Conservation (phyloP, 2,329 filamentous ascomycete species). For the Botrytis fabae region DNA sequence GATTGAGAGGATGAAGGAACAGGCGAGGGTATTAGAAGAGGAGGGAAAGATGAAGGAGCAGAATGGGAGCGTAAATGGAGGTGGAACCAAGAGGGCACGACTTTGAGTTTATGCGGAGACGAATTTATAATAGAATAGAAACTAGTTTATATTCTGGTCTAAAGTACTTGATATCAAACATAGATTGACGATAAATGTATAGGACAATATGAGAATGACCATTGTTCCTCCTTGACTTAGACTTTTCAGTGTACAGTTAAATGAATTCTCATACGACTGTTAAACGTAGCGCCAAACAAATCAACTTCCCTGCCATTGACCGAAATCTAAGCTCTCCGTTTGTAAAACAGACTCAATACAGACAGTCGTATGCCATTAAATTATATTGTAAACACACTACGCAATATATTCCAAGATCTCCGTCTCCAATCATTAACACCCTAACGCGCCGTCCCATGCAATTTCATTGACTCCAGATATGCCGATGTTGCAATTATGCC, state of each 20-base stretch:
- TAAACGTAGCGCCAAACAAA: not conserved
- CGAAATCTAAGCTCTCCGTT: not conserved
- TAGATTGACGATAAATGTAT: not conserved
- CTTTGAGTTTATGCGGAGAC: constrained; percentile 33
- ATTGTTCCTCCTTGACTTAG: not conserved
- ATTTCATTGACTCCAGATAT: constrained; percentile 5
- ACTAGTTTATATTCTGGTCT: not conserved
- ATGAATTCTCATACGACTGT: not conserved
- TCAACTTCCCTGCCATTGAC: not conserved
- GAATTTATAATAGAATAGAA: not conserved
- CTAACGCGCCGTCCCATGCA: constrained; percentile 23
- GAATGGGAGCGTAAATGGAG: constrained; percentile 29
- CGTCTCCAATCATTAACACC: constrained; percentile 14
- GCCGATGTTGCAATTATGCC: not conserved
- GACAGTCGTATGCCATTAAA: not conserved
- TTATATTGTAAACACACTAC: constrained; percentile 7
- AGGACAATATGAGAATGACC: not conserved
- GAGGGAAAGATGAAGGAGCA: not conserved
- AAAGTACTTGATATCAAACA: not conserved
- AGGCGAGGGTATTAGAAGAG: constrained; percentile 28
- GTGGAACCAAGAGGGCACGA: constrained; percentile 38
- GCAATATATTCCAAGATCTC: not conserved
- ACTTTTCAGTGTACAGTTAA: not conserved
- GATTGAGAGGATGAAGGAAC: constrained; percentile 42
- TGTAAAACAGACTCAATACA: not conserved